phyloP scores from a whole-genome alignment of 805 yeast species.

The Kregervanrija pseudodelftensis region DNA sequence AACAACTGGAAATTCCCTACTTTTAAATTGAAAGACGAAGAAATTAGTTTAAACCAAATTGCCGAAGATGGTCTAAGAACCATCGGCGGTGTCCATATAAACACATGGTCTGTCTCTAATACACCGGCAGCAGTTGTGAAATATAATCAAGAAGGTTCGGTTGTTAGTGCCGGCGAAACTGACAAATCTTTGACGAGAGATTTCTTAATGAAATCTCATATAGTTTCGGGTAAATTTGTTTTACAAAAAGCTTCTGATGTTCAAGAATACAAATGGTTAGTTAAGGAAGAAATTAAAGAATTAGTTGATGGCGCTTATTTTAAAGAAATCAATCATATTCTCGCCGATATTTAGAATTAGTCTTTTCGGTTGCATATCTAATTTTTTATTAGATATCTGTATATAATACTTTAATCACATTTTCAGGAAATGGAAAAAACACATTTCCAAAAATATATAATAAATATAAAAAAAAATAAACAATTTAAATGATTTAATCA shows the following conservation, averaged over 20 bases:
- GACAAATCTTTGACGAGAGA: constrained; percentile 36
- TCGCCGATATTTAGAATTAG: constrained; percentile 20
- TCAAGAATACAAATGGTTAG: constrained; percentile 70
- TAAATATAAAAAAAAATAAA: too few relatives aligned
- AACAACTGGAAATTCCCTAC: constrained; percentile 76
- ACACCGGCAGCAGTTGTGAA: constrained; percentile 73
- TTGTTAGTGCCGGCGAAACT: constrained; percentile 13
- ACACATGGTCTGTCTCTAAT: constrained; percentile 86
- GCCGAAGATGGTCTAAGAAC: constrained; percentile 69
- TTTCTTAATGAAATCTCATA: constrained; percentile 79
- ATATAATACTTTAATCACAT: too few relatives aligned
- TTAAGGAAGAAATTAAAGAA: constrained; percentile 65
- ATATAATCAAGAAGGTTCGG: constrained; percentile 25
- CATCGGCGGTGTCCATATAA: constrained; percentile 68
- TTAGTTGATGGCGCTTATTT: constrained; percentile 50
- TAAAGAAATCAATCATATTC: constrained; percentile 43
- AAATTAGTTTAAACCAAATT: constrained; percentile 53
- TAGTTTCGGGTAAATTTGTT: constrained; percentile 73
- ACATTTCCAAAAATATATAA: too few relatives aligned
- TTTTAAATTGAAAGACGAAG: constrained; percentile 39
- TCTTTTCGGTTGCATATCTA: too few relatives aligned
- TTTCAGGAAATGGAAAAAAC: too few relatives aligned
- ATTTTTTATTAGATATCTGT: too few relatives aligned
- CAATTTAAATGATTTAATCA: too few relatives aligned
- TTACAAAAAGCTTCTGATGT: constrained; percentile 29